Conservation (phyloP, 371 early-diverging fungal genomes). For the Circinella umbellata region DNA sequence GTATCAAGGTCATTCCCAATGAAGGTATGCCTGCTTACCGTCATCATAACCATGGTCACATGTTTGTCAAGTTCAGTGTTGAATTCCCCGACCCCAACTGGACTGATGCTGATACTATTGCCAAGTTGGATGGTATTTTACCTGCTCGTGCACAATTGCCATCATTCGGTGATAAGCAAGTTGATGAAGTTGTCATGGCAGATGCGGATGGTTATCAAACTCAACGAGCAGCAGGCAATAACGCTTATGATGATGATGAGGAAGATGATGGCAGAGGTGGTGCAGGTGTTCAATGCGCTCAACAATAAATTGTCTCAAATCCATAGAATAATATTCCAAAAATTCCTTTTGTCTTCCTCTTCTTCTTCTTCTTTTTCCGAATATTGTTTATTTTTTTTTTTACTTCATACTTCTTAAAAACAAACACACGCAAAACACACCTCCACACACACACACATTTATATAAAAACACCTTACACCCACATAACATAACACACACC, state of each 20-base stretch:
- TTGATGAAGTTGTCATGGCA: constrained; percentile 84
- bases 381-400: too few relatives aligned
- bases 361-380: constrained; percentile 4
- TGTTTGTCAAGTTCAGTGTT: constrained; percentile 89
- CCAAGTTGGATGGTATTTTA: constrained; percentile 68
- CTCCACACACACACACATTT: too few relatives aligned
- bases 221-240: constrained; percentile 36
- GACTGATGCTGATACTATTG: constrained; percentile 67
- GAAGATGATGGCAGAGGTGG: constrained; percentile 71
- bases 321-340: constrained; percentile 10
- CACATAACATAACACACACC: too few relatives aligned
- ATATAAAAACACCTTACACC: too few relatives aligned
- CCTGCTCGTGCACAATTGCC: constrained; percentile 61
- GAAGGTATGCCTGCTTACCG: constrained; percentile 96
- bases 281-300: constrained; percentile 95
- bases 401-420: too few relatives aligned
- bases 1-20: constrained; percentile 74
- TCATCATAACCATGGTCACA: constrained; percentile 89
- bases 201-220: constrained; percentile 78
- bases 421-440: too few relatives aligned
- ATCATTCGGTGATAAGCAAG: constrained; percentile 48
- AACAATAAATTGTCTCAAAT: constrained; percentile 70
- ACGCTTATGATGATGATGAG: constrained; percentile 67
- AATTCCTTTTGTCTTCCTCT: constrained; percentile 6
- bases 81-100: constrained; percentile 91